These are phyloP conservation scores for Boletus subcaerulescens DNA, from an alignment of 768 basidiomycete genomes.

Conservation along the genomic window DNA sequence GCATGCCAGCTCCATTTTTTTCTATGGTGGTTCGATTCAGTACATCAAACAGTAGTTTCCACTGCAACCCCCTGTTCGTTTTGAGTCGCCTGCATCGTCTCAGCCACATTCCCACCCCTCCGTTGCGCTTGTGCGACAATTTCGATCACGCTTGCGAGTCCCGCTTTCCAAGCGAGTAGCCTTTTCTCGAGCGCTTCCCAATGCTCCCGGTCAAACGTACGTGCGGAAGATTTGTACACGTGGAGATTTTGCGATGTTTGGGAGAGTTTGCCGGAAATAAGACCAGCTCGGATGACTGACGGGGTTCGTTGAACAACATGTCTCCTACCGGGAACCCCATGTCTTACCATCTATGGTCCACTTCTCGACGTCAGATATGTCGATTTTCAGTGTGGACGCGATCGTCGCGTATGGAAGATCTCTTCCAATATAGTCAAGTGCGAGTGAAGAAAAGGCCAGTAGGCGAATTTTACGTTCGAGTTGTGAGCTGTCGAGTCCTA, in stretches of 20 bases:
- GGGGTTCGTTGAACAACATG: too few species aligned
- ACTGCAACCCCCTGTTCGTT: slow-evolving; percentile 22
- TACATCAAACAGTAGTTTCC: slow-evolving; percentile 20
- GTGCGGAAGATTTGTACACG: slow-evolving; percentile 69
- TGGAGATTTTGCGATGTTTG: slow-evolving; percentile 73
- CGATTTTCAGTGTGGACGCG: slow-evolving; percentile 63
- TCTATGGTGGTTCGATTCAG: background rate
- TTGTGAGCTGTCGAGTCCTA: slow-evolving; percentile 55
- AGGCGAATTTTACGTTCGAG: slow-evolving; percentile 80
- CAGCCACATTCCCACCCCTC: slow-evolving; percentile 25
- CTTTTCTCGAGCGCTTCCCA: slow-evolving; percentile 79
- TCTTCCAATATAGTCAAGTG: slow-evolving; percentile 72
- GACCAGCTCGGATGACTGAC: slow-evolving; percentile 64
- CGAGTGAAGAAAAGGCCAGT: slow-evolving; percentile 70
- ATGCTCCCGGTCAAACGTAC: slow-evolving; percentile 72
- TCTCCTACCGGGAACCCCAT: background rate
- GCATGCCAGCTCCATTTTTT: background rate
- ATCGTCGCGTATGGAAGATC: slow-evolving; percentile 71
- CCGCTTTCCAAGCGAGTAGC: slow-evolving; percentile 73
- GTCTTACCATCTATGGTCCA: slow-evolving; percentile 82
- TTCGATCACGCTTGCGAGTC: slow-evolving; percentile 65
- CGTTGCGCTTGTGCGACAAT: slow-evolving; percentile 60
- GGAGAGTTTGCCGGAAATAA: slow-evolving; percentile 80
- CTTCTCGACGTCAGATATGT: slow-evolving; percentile 66
- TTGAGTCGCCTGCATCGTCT: slow-evolving; percentile 22